Base-by-base conservation (phyloP, 2,329 filamentous ascomycete genomes). In the Zarea fungicola region DNA sequence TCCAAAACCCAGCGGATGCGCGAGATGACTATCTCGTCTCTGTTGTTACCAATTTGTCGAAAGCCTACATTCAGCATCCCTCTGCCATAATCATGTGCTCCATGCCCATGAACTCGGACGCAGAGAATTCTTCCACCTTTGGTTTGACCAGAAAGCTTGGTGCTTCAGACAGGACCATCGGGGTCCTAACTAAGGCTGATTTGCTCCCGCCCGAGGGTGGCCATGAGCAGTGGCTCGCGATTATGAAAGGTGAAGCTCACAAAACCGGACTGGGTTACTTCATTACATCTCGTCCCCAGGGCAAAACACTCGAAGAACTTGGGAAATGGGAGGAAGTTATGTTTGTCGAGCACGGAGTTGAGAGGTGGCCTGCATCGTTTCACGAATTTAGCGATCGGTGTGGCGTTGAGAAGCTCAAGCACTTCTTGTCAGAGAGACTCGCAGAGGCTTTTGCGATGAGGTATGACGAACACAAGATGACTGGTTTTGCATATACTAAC, bases 111-210 rank as follows among this genome's bases (percentile, higher is more conserved):
- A 88, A 87, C 2, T 80, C 78, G 1, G 89, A 96, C 50, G 78
- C 87, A 0, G 83, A 87, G 2, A 91, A 84, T 13, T 92, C 86
- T 0, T 84, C 77, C 1, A 86, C 87, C 0, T 81, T 86, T 10
- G 75, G 77, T 0, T 73, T 89, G 3, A 80, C 91, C 55, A 66
- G 79, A 25, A 63, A 75, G 35, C 67, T 79, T 1, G 71, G 71
- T 1, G 85, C 84, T 0, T 71, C 77, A 2, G 54, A 71, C 4
- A 74, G 84, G 1, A 87, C 83, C 1, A 74, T 87, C 46, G 88
- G 88, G 0, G 86, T 95, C 0, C 74, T 96, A 14, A 96, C 90
- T 0, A 96, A 95, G 59, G 89, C 90, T 0, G 91, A 96, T 53
- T 76, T 86, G 0, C 66, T 90, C 0, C 76, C 81, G 0, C 61